Evolutionary conservation across 2,329 filamentous ascomycete genomes (phyloP).

Genomic region (Cadophora sp.): DNA sequence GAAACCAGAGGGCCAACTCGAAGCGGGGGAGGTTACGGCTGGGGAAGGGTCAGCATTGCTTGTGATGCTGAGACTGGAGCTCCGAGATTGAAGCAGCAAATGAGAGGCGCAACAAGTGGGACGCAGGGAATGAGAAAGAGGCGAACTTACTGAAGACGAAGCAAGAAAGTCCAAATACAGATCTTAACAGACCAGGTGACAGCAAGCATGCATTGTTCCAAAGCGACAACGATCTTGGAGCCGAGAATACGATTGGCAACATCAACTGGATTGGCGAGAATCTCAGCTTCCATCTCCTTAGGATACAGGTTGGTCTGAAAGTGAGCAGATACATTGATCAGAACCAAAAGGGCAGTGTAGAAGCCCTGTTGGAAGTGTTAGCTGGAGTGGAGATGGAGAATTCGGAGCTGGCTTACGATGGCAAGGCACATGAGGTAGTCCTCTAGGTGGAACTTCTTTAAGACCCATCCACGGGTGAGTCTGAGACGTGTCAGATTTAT

Average conservation of each 20-base stretch:
- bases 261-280: slow-evolving; percentile 47
- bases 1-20: slow-evolving; percentile 50
- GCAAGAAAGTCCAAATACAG: slow-evolving; percentile 56
- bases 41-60: too few relatives aligned
- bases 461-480: slow-evolving; percentile 31
- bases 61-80: too few relatives aligned
- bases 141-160: slow-evolving; percentile 35
- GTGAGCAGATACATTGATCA: slow-evolving; percentile 47
- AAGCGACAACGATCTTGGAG: slow-evolving; percentile 55
- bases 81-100: too few relatives aligned
- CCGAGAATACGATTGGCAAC: slow-evolving; percentile 51
- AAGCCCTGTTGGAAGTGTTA: slow-evolving; percentile 40
- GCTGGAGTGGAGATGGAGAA: neutral
- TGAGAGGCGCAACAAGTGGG: too few relatives aligned
- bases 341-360: slow-evolving; percentile 45
- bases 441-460: slow-evolving; percentile 39
- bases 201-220: slow-evolving; percentile 56
- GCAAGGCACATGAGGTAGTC: slow-evolving; percentile 48
- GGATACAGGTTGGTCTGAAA: slow-evolving; percentile 48
- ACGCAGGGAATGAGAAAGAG: neutral
- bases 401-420: slow-evolving; percentile 41
- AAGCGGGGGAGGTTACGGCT: slow-evolving; percentile 29
- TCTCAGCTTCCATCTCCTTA: slow-evolving; percentile 42
- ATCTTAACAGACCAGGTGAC: slow-evolving; percentile 59
- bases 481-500: slow-evolving; percentile 9